A percentile compares a stretch with the other conserved stretches of the same genome.
Conservation (phyloP, 1,139 yeast genomes). For the Lizanozyma gosingica region DNA sequence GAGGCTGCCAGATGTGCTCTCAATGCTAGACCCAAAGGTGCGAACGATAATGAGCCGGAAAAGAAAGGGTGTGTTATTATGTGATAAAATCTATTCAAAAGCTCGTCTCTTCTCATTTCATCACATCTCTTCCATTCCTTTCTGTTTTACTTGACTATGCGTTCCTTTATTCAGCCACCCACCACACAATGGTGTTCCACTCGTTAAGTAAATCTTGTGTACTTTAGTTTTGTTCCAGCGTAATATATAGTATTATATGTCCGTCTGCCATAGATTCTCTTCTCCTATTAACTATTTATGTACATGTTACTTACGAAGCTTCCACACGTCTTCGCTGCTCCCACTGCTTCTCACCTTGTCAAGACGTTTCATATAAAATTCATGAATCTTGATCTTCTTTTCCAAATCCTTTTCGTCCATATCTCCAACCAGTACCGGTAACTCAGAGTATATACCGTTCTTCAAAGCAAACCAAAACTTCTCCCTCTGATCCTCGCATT, state of each 20-base stretch:
- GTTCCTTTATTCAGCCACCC: too few species aligned
- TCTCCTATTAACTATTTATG: too few species aligned
- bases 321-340: constrained; percentile 81
- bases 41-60: constrained; percentile 41
- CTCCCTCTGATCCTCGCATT: constrained; percentile 60
- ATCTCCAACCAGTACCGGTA: constrained; percentile 18
- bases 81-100: constrained; percentile 12
- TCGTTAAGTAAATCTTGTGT: neutral
- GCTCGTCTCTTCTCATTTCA: neutral
- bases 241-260: too few species aligned
- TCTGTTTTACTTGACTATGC: too few species aligned
- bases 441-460: constrained; percentile 31
- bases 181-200: neutral
- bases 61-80: constrained; percentile 33
- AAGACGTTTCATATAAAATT: constrained; percentile 57
- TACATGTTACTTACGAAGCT: constrained; percentile 27
- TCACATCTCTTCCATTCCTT: neutral
- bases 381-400: constrained; percentile 49
- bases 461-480: constrained; percentile 76
- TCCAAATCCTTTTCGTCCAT: constrained; percentile 39
- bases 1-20: constrained; percentile 96
- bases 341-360: constrained; percentile 57
- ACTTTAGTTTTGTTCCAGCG: constrained; percentile 2
- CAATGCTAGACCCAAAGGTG: constrained; percentile 81
- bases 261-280: too few species aligned